Evolutionary conservation across 139 green algal species (phyloP).

Genomic region (Chlamydomonas sp.): DNA sequence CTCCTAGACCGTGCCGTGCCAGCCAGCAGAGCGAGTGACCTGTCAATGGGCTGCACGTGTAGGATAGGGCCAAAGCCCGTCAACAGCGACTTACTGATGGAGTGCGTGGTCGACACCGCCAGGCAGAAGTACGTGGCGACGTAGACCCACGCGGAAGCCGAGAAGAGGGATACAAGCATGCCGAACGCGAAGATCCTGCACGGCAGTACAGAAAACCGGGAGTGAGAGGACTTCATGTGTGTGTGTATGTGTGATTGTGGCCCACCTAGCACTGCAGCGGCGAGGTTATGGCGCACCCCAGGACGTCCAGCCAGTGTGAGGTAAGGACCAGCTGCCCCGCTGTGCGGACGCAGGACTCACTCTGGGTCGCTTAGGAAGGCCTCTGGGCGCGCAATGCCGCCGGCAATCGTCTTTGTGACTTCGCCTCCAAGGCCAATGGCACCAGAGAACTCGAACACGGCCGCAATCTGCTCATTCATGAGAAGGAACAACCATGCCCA

Average conservation of each 20-base stretch:
- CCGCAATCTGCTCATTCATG: conserved; percentile 26
- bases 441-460: conserved; percentile 61
- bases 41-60: background rate
- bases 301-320: background rate
- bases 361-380: conserved; percentile 28
- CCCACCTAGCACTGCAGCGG: background rate
- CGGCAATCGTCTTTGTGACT: conserved; percentile 58
- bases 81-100: conserved; percentile 46
- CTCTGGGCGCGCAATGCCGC: conserved; percentile 35
- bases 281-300: background rate
- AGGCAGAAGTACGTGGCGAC: conserved; percentile 61
- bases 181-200: conserved; percentile 54
- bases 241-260: background rate
- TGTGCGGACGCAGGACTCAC: conserved; percentile 1
- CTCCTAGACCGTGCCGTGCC: background rate
- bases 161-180: conserved; percentile 55
- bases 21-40: background rate
- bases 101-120: conserved; percentile 72
- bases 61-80: background rate
- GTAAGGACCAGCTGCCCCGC: background rate
- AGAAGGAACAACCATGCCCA: too few species aligned
- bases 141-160: conserved; percentile 53
- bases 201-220: background rate
- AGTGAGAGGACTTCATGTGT: background rate
- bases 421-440: conserved; percentile 53